These are phyloP conservation scores for Camellia sinensis DNA, from an alignment of 148 eudicot species.

Conservation along the genomic window DNA sequence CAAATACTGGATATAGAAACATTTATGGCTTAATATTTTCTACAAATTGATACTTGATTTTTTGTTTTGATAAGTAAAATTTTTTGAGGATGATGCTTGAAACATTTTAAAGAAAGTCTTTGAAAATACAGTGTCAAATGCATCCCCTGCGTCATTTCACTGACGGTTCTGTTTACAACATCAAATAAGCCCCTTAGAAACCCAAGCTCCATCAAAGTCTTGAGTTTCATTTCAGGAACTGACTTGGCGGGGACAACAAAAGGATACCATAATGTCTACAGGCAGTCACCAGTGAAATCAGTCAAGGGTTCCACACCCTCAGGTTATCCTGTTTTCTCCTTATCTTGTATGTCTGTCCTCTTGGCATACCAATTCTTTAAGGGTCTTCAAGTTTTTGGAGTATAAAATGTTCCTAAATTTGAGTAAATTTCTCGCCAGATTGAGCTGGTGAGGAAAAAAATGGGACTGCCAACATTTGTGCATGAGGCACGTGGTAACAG, in stretches of 20 bases:
- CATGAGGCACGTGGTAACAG: background rate
- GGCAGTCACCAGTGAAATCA: slow-evolving; percentile 16
- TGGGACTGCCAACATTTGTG: background rate
- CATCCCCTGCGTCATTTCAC: slow-evolving; percentile 5
- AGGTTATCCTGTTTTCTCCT: slow-evolving; percentile 20
- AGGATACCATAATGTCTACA: slow-evolving; percentile 18
- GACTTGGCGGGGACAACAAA: slow-evolving; percentile 18
- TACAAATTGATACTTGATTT: too few species aligned
- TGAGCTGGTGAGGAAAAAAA: background rate
- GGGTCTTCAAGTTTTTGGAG: background rate
- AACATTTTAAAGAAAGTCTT: background rate
- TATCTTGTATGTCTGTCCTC: slow-evolving; percentile 6
- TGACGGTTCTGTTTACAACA: slow-evolving; percentile 17
- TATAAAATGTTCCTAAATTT: background rate
- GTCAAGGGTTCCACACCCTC: slow-evolving; percentile 16
- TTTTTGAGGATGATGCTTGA: too few species aligned
- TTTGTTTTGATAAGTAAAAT: too few species aligned
- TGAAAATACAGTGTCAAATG: slow-evolving; percentile 1
- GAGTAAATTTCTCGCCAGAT: background rate
- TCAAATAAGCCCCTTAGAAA: slow-evolving; percentile 16
- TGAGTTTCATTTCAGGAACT: slow-evolving; percentile 25
- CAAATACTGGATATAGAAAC: too few species aligned
- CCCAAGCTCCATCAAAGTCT: slow-evolving; percentile 12
- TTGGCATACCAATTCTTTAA: slow-evolving; percentile 6
- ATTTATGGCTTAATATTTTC: too few species aligned